These are phyloP conservation scores for Poa annua DNA, from an alignment of 176 grass and related monocot genomes.

Conservation along the genomic window DNA sequence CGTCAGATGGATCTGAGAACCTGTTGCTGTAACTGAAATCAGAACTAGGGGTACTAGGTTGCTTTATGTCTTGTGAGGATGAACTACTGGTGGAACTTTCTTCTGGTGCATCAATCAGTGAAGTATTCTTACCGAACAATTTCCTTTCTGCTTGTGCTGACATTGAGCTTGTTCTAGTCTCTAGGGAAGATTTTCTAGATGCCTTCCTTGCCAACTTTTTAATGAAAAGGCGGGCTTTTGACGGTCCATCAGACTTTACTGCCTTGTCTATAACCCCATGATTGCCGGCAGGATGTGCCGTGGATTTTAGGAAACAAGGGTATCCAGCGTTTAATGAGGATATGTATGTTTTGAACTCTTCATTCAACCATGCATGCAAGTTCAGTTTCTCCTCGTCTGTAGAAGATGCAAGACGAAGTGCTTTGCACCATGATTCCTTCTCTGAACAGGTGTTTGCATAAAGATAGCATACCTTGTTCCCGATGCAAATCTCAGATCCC, in stretches of 20 bases:
- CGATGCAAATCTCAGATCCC: conserved; percentile 56
- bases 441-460: conserved; percentile 80
- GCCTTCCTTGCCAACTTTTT: conserved; percentile 67
- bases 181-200: conserved; percentile 49
- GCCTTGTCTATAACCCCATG: conserved; percentile 43
- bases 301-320: conserved; percentile 61
- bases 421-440: conserved; percentile 93
- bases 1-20: conserved; percentile 22
- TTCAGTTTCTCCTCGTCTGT: conserved; percentile 50
- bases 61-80: conserved; percentile 37
- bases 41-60: conserved; percentile 48
- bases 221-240: conserved; percentile 58
- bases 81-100: conserved; percentile 37
- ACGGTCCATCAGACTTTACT: conserved; percentile 50
- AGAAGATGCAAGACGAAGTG: conserved; percentile 69
- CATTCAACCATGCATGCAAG: conserved; percentile 44
- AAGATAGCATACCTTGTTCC: conserved; percentile 65
- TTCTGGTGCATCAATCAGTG: conserved; percentile 30
- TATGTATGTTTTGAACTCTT: conserved; percentile 69
- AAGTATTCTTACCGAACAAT: conserved; percentile 40
- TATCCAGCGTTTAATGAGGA: conserved; percentile 68
- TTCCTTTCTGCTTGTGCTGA: conserved; percentile 53
- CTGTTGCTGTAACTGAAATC: conserved; percentile 37
- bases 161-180: conserved; percentile 39
- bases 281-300: conserved; percentile 36